These are phyloP conservation scores for Beta corolliflora DNA, from an alignment of 179 eudicot species.

Conservation along the genomic window DNA sequence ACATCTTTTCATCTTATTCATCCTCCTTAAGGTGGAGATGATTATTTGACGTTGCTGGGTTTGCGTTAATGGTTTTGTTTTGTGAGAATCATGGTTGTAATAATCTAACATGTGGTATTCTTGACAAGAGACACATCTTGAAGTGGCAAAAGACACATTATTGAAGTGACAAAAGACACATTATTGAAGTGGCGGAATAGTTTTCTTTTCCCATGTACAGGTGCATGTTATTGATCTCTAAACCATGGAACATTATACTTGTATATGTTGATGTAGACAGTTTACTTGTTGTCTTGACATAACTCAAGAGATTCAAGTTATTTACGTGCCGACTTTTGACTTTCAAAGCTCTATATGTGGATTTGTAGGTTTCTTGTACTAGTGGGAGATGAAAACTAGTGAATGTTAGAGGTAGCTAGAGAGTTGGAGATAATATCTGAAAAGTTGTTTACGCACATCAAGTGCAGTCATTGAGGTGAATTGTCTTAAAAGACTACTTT, in stretches of 20 bases:
- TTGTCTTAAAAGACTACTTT: background rate
- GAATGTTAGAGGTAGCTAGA: background rate
- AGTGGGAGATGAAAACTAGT: background rate
- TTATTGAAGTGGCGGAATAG: background rate
- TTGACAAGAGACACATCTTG: background rate
- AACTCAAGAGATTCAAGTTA: background rate
- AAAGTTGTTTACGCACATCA: background rate
- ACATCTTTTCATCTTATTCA: too few relatives aligned
- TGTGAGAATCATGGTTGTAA: background rate
- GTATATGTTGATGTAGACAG: background rate
- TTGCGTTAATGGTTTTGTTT: slow-evolving; percentile 3
- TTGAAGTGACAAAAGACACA: background rate
- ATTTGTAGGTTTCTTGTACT: background rate
- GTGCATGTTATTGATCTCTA: background rate
- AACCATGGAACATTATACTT: background rate
- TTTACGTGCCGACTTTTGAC: background rate
- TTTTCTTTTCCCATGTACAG: background rate
- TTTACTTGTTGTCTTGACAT: background rate
- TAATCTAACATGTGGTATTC: background rate
- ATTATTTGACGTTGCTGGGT: background rate
- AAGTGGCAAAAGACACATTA: background rate
- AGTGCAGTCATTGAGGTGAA: background rate
- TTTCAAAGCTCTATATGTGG: background rate
- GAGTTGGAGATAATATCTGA: background rate
- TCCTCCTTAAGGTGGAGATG: too few relatives aligned